phyloP scores from a whole-genome alignment of 169 alveolate species.

The Plasmodium billcollinsi region DNA sequence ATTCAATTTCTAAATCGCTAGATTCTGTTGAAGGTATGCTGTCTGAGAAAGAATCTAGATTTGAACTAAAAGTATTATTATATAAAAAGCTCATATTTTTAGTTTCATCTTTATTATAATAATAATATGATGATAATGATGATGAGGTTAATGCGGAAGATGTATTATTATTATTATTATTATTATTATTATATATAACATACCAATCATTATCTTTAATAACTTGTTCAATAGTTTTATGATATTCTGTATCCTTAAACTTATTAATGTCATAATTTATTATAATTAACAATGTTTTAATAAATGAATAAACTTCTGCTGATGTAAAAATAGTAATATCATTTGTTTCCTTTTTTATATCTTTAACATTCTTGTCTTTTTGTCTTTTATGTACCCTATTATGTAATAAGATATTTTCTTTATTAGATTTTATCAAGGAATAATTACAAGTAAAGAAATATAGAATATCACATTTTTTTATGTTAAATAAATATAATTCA shows the following conservation, averaged over 20 bases:
- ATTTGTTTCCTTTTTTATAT: not conserved
- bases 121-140: not conserved
- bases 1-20: too few relatives aligned
- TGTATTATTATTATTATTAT: not conserved
- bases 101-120: not conserved
- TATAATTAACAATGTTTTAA: constrained; percentile 37
- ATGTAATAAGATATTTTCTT: constrained; percentile 14
- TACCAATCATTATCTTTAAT: constrained; percentile 53
- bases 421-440: constrained; percentile 29
- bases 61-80: too few relatives aligned
- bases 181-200: constrained; percentile 9
- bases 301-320: constrained; percentile 17
- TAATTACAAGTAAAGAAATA: constrained; percentile 38
- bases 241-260: constrained; percentile 42
- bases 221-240: constrained; percentile 46
- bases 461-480: constrained; percentile 10
- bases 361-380: not conserved
- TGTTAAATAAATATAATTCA: constrained; percentile 33
- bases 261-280: constrained; percentile 21
- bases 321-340: constrained; percentile 3
- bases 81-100: not conserved
- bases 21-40: too few relatives aligned
- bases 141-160: not conserved
- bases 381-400: not conserved
- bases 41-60: too few relatives aligned